phyloP scores from a whole-genome alignment of 2,329 filamentous ascomycete species.

The Cladosporium halotolerans region DNA sequence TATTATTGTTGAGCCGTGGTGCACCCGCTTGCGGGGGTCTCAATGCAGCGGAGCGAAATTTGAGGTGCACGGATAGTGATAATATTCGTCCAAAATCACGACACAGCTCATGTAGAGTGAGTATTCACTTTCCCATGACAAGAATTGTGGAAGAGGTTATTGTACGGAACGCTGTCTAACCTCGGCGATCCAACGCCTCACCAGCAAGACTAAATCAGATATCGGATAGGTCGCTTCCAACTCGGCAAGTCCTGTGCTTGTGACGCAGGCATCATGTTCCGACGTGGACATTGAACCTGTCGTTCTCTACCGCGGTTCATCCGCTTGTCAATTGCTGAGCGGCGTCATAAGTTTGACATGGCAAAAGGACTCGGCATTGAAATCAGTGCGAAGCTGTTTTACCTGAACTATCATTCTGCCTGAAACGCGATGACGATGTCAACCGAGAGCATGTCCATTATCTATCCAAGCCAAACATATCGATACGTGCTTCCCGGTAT shows the following conservation, averaged over 20 bases:
- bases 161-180: too few relatives aligned
- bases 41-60: not conserved
- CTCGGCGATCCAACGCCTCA: not conserved
- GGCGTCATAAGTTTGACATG: not conserved
- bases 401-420: too few relatives aligned
- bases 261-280: not conserved
- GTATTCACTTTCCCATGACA: too few relatives aligned
- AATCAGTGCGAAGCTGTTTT: not conserved
- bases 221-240: constrained; percentile 1
- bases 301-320: not conserved
- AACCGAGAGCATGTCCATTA: too few relatives aligned
- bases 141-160: too few relatives aligned
- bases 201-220: not conserved
- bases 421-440: too few relatives aligned
- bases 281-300: not conserved
- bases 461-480: too few relatives aligned
- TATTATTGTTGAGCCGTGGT: not conserved
- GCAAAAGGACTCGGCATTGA: not conserved
- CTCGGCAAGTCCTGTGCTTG: not conserved
- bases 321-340: not conserved
- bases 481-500: too few relatives aligned
- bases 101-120: too few relatives aligned
- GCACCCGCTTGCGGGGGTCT: not conserved
- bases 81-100: too few relatives aligned
- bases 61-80: not conserved